phyloP scores from a whole-genome alignment of 2,329 filamentous ascomycete species.

The Alternaria brassicicola region DNA sequence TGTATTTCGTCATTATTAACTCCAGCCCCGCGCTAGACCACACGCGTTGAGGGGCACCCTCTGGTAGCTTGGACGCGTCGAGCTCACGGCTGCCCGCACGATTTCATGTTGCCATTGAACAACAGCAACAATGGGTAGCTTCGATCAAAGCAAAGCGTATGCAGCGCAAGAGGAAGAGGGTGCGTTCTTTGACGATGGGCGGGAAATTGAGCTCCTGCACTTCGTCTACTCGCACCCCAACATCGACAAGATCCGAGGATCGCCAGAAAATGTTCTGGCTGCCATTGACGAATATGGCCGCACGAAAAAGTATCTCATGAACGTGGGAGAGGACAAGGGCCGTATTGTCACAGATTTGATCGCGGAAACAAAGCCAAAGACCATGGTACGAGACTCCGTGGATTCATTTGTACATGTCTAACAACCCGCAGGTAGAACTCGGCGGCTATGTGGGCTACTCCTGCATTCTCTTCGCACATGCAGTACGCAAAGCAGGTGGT shows the following conservation, averaged over 20 bases:
- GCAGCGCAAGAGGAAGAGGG: slow-evolving; percentile 53
- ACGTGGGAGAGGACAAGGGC: slow-evolving; percentile 77
- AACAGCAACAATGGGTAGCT: slow-evolving; percentile 36
- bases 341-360: slow-evolving; percentile 73
- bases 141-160: slow-evolving; percentile 55
- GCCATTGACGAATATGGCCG: slow-evolving; percentile 74
- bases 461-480: slow-evolving; percentile 73
- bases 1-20: slow-evolving; percentile 32
- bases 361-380: slow-evolving; percentile 66
- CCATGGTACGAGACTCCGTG: slow-evolving; percentile 58
- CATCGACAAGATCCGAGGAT: slow-evolving; percentile 67
- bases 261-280: slow-evolving; percentile 67
- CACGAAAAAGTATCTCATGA: slow-evolving; percentile 76
- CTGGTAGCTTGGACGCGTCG: slow-evolving; percentile 25
- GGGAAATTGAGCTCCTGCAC: slow-evolving; percentile 74
- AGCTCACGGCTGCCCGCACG: slow-evolving; percentile 18
- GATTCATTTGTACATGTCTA: neutral
- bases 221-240: slow-evolving; percentile 69
- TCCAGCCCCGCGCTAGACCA: slow-evolving; percentile 30
- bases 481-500: slow-evolving; percentile 67
- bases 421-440: slow-evolving; percentile 65
- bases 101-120: slow-evolving; percentile 19
- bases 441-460: slow-evolving; percentile 86
- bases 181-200: slow-evolving; percentile 67
- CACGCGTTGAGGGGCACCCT: slow-evolving; percentile 34